Evolutionary conservation across 1,284 basidiomycete genomes (phyloP), one percentile per base, ranked within the genome.

Genomic region (Fomitopsis schrenkii): DNA sequence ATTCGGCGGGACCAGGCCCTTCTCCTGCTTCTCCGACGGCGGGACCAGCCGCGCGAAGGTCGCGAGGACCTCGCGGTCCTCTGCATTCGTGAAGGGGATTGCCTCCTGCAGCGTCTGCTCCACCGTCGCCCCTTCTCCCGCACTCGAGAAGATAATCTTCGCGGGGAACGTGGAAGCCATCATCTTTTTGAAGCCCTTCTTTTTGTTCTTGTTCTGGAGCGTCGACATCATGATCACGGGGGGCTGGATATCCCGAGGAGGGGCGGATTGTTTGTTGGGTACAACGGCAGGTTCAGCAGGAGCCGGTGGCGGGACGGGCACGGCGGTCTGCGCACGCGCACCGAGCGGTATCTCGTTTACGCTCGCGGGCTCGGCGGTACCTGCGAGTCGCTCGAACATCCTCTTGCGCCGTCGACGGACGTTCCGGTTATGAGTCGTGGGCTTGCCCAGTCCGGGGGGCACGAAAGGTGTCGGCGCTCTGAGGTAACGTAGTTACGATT

Each of bases 141-240:
- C 44, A 15, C 72, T 76, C 5, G 69, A 66, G 66, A 91, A 91
- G n/a, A 85, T 74, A 59, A 91, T 88, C 69, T 84, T 88, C 30
- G 77, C 69, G 0, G 84, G 79, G 4, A 83, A 74, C 0, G 80
- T 76, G 12, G 69, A 76, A 0, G 71, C 63, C 71, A 88, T 78
- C 3, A 81, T 74, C 45, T 80, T 75, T 67, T 82, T 85, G 73
- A 87, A 90, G 12, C 84, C 85, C 62, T 82, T 86, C 56, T 82
- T 83, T 72, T 91, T 91, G 73, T 90, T 90, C 71, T 90, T 91
- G 69, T 90, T 91, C 55, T 83, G 78, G 15, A 90, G 73, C 1
- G 83, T 83, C 57, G 83, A 76, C 83, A 86, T 85, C 75, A 82
- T 80, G 53, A 80, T 63, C 44, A 66, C 59, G 0, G 70, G 62